Conservation (phyloP, 768 basidiomycete species). For the Mycena amicta region DNA sequence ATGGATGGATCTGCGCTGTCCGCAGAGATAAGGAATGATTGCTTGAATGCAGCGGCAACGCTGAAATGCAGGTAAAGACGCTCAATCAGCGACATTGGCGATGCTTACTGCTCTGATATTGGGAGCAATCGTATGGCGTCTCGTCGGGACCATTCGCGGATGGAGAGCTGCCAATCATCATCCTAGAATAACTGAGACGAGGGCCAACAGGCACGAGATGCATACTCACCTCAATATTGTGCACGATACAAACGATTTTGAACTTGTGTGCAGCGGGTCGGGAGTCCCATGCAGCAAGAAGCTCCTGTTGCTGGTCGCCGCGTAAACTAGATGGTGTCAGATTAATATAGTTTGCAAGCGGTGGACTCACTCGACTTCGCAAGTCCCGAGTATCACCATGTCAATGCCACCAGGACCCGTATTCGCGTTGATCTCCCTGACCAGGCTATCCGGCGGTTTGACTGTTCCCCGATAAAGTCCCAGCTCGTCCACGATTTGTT, state of each 20-base stretch:
- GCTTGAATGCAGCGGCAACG: slow-evolving; percentile 33
- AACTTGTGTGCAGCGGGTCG: slow-evolving; percentile 40
- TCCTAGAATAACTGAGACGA: slow-evolving; percentile 20
- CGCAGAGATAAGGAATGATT: slow-evolving; percentile 31
- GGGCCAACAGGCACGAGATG: background rate
- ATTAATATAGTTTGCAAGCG: too few relatives aligned
- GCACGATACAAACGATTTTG: slow-evolving; percentile 44
- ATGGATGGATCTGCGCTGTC: slow-evolving; percentile 33
- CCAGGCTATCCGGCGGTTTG: slow-evolving; percentile 28
- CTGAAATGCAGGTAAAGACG: slow-evolving; percentile 18
- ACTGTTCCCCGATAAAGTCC: slow-evolving; percentile 34
- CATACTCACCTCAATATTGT: slow-evolving; percentile 32
- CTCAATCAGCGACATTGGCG: background rate
- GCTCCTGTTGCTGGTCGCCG: slow-evolving; percentile 26
- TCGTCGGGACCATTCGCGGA: slow-evolving; percentile 39
- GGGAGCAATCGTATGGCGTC: slow-evolving; percentile 40
- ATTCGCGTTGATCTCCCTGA: slow-evolving; percentile 27
- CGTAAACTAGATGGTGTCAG: slow-evolving; percentile 31
- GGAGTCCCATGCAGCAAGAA: slow-evolving; percentile 40
- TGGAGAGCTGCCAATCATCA: slow-evolving; percentile 32
- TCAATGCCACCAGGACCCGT: slow-evolving; percentile 33
- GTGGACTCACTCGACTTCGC: slow-evolving; percentile 42
- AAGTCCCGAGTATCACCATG: slow-evolving; percentile 45
- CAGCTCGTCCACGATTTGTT: slow-evolving; percentile 33
- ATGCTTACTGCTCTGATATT: slow-evolving; percentile 43